These are phyloP conservation scores for Aspergillus phoenicis DNA, from an alignment of 2,329 filamentous ascomycete species.

Conservation along the genomic window DNA sequence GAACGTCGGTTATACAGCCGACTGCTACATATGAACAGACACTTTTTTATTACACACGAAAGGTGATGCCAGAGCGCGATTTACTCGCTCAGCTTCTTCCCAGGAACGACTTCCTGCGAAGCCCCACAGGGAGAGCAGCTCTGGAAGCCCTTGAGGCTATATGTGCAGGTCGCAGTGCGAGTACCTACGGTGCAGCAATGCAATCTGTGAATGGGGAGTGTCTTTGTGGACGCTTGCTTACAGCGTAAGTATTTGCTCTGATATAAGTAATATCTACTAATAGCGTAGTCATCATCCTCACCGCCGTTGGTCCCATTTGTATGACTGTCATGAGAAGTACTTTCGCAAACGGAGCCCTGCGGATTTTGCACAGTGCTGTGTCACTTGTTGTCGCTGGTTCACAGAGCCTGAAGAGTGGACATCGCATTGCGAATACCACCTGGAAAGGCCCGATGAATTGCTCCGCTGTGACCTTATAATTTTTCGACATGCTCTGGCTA, in stretches of 20 bases:
- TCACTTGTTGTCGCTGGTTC: slow-evolving; percentile 16
- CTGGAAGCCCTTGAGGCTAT: slow-evolving; percentile 12
- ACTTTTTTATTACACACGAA: slow-evolving; percentile 16
- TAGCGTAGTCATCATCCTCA: slow-evolving; percentile 9
- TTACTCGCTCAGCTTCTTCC: slow-evolving; percentile 15
- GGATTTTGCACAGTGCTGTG: slow-evolving; percentile 17
- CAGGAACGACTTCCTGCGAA: slow-evolving; percentile 9
- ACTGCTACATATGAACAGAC: slow-evolving; percentile 11
- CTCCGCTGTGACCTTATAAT: slow-evolving; percentile 18
- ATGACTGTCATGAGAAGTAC: slow-evolving; percentile 14
- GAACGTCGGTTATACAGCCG: not conserved
- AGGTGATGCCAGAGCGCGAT: slow-evolving; percentile 19
- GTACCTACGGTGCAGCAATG: slow-evolving; percentile 10
- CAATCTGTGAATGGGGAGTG: slow-evolving; percentile 7
- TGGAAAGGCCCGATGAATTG: slow-evolving; percentile 12
- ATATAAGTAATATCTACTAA: slow-evolving; percentile 4
- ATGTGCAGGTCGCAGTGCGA: slow-evolving; percentile 2
- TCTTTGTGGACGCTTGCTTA: not conserved
- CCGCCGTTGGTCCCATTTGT: slow-evolving; percentile 19
- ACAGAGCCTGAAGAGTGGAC: slow-evolving; percentile 11
- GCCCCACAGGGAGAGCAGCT: slow-evolving; percentile 3
- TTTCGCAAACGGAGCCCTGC: slow-evolving; percentile 1
- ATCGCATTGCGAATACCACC: slow-evolving; percentile 14
- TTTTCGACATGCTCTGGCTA: slow-evolving; percentile 17
- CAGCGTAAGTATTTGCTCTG: slow-evolving; percentile 5